Evolutionary conservation across 441 rosid species (phyloP).

Genomic region (Gossypium schwendimanii): DNA sequence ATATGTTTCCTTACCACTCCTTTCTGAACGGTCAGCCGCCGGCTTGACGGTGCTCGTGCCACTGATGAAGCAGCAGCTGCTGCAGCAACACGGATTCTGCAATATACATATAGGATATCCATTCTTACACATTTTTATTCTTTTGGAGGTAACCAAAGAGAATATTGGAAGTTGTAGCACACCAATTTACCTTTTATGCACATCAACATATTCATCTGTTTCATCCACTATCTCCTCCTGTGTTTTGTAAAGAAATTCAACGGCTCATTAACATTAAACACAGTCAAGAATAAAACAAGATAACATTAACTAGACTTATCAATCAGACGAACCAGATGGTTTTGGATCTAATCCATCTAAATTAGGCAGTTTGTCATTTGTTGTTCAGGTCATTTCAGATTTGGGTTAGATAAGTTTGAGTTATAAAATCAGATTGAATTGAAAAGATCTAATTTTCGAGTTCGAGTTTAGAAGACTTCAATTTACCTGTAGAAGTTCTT

Average conservation of each 20-base stretch:
- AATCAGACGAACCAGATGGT: too few species aligned
- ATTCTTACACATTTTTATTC: neutral
- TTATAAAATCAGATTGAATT: too few species aligned
- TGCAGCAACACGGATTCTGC: constrained; percentile 95
- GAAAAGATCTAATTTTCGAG: too few species aligned
- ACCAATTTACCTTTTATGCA: constrained; percentile 70
- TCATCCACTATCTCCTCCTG: constrained; percentile 98
- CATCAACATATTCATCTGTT: constrained; percentile 94
- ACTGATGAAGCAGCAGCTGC: constrained; percentile 96
- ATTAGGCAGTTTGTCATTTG: too few species aligned
- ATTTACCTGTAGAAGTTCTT: constrained; percentile 76
- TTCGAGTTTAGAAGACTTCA: neutral
- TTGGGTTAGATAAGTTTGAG: too few species aligned
- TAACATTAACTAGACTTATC: too few species aligned
- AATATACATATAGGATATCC: neutral
- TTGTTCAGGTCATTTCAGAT: too few species aligned
- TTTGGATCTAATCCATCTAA: too few species aligned
- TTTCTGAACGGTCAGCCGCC: constrained; percentile 59
- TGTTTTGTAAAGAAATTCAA: constrained; percentile 12
- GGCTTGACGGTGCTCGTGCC: constrained; percentile 82
- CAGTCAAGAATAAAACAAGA: neutral
- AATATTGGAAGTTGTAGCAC: neutral
- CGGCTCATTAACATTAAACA: neutral
- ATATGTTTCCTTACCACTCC: constrained; percentile 51
- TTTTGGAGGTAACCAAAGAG: neutral